Conservation (phyloP, 2,329 filamentous ascomycete genomes). For the Colletotrichum brevisporum region DNA sequence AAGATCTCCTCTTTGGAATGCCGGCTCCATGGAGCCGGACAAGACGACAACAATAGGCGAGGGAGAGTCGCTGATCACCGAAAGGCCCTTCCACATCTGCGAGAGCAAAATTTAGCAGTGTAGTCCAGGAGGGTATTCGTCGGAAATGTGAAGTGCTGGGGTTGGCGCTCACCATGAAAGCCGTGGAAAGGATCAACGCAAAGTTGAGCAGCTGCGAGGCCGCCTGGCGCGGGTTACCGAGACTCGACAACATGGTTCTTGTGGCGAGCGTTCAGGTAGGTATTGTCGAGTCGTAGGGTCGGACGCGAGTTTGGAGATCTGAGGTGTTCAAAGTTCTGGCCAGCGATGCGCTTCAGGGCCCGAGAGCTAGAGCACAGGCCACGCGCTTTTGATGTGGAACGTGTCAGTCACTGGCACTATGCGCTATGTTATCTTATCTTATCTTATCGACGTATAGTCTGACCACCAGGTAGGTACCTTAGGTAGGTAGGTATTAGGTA, state of each 20-base stretch:
- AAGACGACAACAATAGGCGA: conserved; percentile 88
- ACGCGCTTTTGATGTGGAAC: conserved; percentile 26
- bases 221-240: conserved; percentile 84
- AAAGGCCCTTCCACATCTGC: conserved; percentile 89
- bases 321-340: conserved; percentile 32
- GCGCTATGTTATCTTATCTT: conserved; percentile 33
- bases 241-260: conserved; percentile 74
- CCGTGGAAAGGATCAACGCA: conserved; percentile 88
- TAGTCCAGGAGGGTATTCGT: background rate
- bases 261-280: conserved; percentile 5
- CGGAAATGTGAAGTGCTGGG: background rate
- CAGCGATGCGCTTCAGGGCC: conserved; percentile 31
- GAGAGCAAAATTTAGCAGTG: conserved; percentile 1
- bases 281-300: conserved; percentile 15
- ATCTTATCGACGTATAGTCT: background rate
- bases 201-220: conserved; percentile 91
- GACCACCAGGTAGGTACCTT: too few species aligned
- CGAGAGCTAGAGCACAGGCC: conserved; percentile 34
- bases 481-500: too few species aligned
- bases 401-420: conserved; percentile 29
- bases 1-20: conserved; percentile 80
- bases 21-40: conserved; percentile 87
- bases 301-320: background rate
- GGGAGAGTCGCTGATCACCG: conserved; percentile 80
- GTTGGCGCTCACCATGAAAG: conserved; percentile 79